phyloP scores from a whole-genome alignment of 2,329 filamentous ascomycete genomes.

The Pestalotiopsis sp. region DNA sequence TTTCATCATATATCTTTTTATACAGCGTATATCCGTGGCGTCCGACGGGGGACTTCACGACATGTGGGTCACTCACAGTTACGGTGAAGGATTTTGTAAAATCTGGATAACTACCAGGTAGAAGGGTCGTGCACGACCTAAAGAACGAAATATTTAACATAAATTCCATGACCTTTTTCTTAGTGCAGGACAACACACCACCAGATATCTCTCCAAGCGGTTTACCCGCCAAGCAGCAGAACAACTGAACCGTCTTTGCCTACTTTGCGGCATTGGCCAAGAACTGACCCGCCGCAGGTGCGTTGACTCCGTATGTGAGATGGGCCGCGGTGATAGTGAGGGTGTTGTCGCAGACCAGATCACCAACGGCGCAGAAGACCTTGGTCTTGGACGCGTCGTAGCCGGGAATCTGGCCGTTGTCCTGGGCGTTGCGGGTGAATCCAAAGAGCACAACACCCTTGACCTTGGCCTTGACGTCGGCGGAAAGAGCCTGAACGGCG shows the following conservation, averaged over 20 bases:
- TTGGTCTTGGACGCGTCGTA: slow-evolving; percentile 37
- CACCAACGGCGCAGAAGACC: slow-evolving; percentile 42
- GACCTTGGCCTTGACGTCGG: slow-evolving; percentile 27
- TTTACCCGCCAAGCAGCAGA: neutral
- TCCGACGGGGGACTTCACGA: too few species aligned
- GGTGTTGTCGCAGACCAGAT: slow-evolving; percentile 37
- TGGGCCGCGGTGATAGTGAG: slow-evolving; percentile 37
- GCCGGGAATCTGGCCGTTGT: slow-evolving; percentile 35
- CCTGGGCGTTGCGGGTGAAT: slow-evolving; percentile 36
- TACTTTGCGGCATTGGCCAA: slow-evolving; percentile 14
- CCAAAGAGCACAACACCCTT: slow-evolving; percentile 40
- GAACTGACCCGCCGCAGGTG: slow-evolving; percentile 20
- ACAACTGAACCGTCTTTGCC: neutral
- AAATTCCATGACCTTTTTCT: too few species aligned
- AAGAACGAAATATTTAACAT: too few species aligned
- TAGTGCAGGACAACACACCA: neutral
- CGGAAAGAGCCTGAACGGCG: slow-evolving; percentile 32
- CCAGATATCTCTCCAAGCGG: neutral
- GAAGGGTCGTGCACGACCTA: too few species aligned
- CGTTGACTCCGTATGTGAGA: slow-evolving; percentile 33
- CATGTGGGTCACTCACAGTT: too few species aligned
- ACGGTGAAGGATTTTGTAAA: too few species aligned
- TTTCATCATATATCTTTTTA: too few species aligned
- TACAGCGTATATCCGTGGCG: too few species aligned
- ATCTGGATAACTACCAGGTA: too few species aligned